These are phyloP conservation scores for Aristolochia contorta DNA, from an alignment of 164 flowering plant species.

Conservation along the genomic window DNA sequence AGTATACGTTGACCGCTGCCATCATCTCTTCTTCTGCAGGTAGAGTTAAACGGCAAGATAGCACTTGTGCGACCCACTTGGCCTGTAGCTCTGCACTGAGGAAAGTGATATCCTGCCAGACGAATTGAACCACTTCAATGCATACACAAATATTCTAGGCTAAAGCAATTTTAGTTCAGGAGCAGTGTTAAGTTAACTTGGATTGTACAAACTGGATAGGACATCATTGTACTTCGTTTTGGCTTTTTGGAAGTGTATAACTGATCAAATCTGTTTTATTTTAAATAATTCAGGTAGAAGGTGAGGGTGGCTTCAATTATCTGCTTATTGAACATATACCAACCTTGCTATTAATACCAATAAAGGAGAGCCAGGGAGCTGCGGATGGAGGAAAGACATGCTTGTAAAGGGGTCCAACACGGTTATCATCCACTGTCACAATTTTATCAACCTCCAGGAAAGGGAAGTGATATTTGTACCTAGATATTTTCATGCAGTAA, in stretches of 20 bases:
- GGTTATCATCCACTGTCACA: constrained; percentile 72
- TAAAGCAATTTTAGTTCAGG: no score
- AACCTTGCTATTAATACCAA: constrained; percentile 48
- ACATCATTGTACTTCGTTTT: no score
- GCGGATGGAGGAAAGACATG: constrained; percentile 74
- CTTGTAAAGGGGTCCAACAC: constrained; percentile 79
- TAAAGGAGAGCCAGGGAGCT: constrained; percentile 81
- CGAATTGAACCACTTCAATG: not conserved
- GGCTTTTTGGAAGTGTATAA: not conserved
- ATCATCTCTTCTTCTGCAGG: constrained; percentile 60
- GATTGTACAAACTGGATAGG: no score
- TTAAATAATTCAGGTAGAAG: no score
- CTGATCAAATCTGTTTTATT: no score
- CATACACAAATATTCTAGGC: no score
- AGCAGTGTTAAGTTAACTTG: no score
- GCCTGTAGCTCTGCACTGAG: constrained; percentile 57
- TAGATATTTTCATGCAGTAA: constrained; percentile 6
- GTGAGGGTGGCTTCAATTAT: no score
- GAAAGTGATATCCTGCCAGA: constrained; percentile 48
- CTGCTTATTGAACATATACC: no score
- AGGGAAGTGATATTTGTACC: constrained; percentile 80
- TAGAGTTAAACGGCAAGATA: constrained; percentile 52
- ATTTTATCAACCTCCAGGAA: constrained; percentile 51
- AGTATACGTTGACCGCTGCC: constrained; percentile 40
- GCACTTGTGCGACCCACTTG: constrained; percentile 73